These are phyloP conservation scores for Plasmodium coatneyi DNA, from an alignment of 169 alveolate genomes.

Conservation along the genomic window DNA sequence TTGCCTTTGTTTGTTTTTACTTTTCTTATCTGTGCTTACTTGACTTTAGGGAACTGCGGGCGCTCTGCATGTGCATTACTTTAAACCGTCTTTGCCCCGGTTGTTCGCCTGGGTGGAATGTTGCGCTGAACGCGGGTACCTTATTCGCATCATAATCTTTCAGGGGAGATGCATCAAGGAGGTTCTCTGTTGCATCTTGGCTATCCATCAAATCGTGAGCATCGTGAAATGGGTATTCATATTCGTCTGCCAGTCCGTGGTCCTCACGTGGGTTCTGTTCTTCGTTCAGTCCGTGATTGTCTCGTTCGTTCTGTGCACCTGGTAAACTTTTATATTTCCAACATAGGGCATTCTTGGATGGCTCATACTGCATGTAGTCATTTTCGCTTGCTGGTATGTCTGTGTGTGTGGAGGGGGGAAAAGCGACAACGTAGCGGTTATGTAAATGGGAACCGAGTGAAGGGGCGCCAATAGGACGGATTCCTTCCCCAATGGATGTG, in stretches of 20 bases:
- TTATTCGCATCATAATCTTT: neutral
- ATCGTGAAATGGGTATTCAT: slow-evolving; percentile 28
- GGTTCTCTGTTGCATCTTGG: neutral
- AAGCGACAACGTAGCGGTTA: neutral
- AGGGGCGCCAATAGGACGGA: neutral
- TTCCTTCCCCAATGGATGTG: neutral
- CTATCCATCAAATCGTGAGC: neutral
- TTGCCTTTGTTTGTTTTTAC: neutral
- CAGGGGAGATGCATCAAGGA: neutral
- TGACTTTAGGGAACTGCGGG: slow-evolving; percentile 65
- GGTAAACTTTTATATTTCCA: neutral
- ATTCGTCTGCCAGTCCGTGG: slow-evolving; percentile 9
- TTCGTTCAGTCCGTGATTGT: neutral
- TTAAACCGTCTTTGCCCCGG: slow-evolving; percentile 7
- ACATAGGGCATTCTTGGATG: neutral
- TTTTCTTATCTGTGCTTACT: slow-evolving; percentile 17
- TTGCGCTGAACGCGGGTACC: slow-evolving; percentile 1
- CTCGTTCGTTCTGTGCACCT: neutral
- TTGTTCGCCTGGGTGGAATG: neutral
- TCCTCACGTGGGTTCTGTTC: neutral
- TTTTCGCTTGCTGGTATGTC: slow-evolving; percentile 9
- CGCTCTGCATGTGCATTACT: slow-evolving; percentile 68
- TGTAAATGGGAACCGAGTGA: neutral
- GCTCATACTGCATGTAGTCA: slow-evolving; percentile 11
- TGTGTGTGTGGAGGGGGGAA: neutral